phyloP scores from a whole-genome alignment of 768 basidiomycete genomes.

The Termitomyces sp. region DNA sequence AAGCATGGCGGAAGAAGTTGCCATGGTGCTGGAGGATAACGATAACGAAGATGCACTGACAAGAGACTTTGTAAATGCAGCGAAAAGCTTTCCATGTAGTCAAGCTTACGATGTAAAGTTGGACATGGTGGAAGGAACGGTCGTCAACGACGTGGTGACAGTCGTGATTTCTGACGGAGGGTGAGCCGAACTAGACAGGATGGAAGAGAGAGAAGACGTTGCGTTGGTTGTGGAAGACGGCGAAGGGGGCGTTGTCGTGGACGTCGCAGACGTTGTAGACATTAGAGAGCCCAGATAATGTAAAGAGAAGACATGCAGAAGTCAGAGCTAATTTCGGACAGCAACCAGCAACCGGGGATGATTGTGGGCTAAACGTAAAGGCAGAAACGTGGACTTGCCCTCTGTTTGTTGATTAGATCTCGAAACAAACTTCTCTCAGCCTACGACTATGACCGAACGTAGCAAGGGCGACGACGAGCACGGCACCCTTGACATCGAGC shows the following conservation, averaged over 20 bases:
- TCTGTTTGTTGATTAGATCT: constrained; percentile 1
- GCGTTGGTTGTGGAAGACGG: constrained; percentile 13
- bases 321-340: constrained; percentile 5
- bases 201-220: constrained; percentile 14
- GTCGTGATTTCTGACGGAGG: constrained; percentile 9
- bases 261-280: constrained; percentile 11
- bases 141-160: not conserved
- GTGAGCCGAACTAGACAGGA: constrained; percentile 13
- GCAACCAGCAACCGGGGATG: not conserved
- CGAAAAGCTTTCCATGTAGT: not conserved
- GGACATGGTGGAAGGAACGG: constrained; percentile 6
- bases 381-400: constrained; percentile 10
- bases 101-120: constrained; percentile 7
- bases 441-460: not conserved
- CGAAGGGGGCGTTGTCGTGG: constrained; percentile 5
- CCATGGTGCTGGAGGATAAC: constrained; percentile 1
- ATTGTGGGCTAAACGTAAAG: constrained; percentile 1
- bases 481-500: not conserved
- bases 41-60: not conserved
- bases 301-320: constrained; percentile 13
- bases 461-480: not conserved
- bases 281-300: constrained; percentile 8
- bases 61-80: not conserved
- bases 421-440: not conserved
- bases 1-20: constrained; percentile 8